Evolutionary conservation across 345 rosid genomes (phyloP).

Genomic region (Trapa incisa): DNA sequence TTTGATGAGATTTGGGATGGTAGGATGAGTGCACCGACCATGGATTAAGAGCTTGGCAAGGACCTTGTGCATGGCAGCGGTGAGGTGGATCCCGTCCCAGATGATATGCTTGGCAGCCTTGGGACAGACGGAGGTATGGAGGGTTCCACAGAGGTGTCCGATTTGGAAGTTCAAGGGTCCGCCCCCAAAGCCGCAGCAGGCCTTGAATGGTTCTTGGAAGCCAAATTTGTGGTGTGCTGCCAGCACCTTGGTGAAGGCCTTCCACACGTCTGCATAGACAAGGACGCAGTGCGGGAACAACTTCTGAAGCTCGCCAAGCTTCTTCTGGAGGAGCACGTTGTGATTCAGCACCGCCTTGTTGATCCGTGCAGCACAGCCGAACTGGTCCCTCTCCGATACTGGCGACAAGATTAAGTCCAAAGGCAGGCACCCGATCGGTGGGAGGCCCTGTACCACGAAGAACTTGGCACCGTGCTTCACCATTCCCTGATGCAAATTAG

Average conservation of each 20-base stretch:
- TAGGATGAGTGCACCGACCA: conserved; percentile 21
- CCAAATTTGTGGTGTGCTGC: conserved; percentile 6
- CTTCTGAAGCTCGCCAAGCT: conserved; percentile 12
- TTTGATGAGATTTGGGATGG: conserved; percentile 14
- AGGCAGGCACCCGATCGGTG: conserved; percentile 35
- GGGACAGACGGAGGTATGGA: conserved; percentile 13
- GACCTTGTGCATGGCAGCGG: conserved; percentile 23
- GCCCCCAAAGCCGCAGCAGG: conserved; percentile 32
- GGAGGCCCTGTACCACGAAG: conserved; percentile 36
- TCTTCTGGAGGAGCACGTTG: conserved; percentile 25
- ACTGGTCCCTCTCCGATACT: conserved; percentile 10
- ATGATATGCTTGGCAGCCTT: conserved; percentile 13
- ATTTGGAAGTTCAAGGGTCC: conserved; percentile 25
- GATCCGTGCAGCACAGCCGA: conserved; percentile 19
- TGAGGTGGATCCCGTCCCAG: conserved; percentile 45
- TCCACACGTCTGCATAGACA: conserved; percentile 23
- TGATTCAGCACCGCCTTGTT: conserved; percentile 20
- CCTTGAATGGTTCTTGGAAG: conserved; percentile 20
- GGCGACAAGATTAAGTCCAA: conserved; percentile 5
- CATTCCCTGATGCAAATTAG: conserved; percentile 14
- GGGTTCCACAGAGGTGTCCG: conserved; percentile 20
- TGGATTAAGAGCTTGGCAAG: conserved; percentile 19
- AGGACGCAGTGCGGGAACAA: not conserved
- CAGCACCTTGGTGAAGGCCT: conserved; percentile 21
- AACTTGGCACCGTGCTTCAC: conserved; percentile 27